phyloP scores from a whole-genome alignment of 2,329 filamentous ascomycete genomes.

The Hymenoscyphus linearis region DNA sequence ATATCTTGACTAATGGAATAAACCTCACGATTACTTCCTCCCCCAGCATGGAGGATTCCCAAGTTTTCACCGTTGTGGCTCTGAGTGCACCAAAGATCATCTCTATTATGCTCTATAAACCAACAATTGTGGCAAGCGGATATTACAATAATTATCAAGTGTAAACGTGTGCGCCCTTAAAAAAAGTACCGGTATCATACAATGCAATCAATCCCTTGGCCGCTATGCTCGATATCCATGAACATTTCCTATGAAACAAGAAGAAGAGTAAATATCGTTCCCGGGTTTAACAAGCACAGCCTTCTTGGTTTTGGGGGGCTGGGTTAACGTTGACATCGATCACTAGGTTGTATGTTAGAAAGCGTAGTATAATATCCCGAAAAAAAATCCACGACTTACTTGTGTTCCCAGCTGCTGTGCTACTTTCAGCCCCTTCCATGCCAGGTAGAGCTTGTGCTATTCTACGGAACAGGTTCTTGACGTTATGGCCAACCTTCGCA shows the following conservation, averaged over 20 bases:
- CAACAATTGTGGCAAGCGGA: constrained; percentile 1
- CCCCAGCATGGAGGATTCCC: not conserved
- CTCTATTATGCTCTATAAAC: not conserved
- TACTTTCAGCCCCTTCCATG: constrained; percentile 87
- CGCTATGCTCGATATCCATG: constrained; percentile 31
- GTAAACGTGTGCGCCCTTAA: constrained; percentile 11
- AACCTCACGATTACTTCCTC: not conserved
- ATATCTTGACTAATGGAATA: no score
- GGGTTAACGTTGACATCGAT: constrained; percentile 88
- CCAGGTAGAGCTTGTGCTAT: constrained; percentile 97
- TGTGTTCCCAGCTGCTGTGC: constrained; percentile 66
- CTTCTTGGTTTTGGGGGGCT: constrained; percentile 63
- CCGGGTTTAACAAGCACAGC: constrained; percentile 57
- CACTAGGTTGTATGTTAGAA: constrained; percentile 51
- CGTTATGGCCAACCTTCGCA: constrained; percentile 95
- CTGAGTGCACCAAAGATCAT: not conserved
- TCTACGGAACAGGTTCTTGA: constrained; percentile 94
- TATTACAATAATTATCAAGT: constrained; percentile 16
- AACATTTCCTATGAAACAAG: constrained; percentile 25
- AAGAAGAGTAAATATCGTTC: constrained; percentile 15
- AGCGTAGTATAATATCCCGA: not conserved
- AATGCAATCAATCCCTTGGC: constrained; percentile 27
- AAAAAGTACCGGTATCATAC: constrained; percentile 30
- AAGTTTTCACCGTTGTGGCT: no score
- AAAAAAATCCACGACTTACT: constrained; percentile 61